Evolutionary conservation across 179 eudicot genomes (phyloP), one percentile per base, ranked within the genome.

Genomic region (Vitellaria paradoxa): DNA sequence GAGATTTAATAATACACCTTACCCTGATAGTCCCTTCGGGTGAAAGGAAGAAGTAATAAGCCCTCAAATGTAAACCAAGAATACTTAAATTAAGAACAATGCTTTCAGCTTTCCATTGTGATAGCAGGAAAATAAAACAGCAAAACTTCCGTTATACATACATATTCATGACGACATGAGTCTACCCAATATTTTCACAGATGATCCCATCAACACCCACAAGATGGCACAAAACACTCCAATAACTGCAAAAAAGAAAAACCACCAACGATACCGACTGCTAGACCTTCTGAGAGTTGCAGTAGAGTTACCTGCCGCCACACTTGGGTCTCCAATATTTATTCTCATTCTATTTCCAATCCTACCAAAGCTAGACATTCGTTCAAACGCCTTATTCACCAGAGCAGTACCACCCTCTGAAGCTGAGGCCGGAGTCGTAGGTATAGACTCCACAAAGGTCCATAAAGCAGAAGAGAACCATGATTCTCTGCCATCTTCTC

Each of bases 361-460:
- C 77, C 82, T 84, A 56, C 87, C 61, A 55, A 88, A 88, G 84
- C 86, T 86, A 55, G 89, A 82, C 81, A 88, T 26, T 26, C 84
- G 82, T 40, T 80, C 87, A 65, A 87, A 87, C 8, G 87, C 81
- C 73, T 46, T 72, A 17, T 80, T 87, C 70, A 84, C 86, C 69
- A 84, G 50, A 24, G 84, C 86, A 64, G 73, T 62, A 42, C 37
- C 37, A 30, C 50, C 78, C 70, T 88, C 91, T 12, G 91, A 79
- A 65, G 91, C 91, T 15, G 87, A 88, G 80, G 91, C 91, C 75
- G 89, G 91, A 79, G 84, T 82, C 0, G 91, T 77, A 10, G 89
- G 91, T 80, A 88, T 88, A n/a, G 86, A 80, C 49, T 88, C 91
- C 76, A 88, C 82, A 75, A 86, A 84, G 15, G 80, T 68, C 91